phyloP scores from a whole-genome alignment of 257 asterid genomes.

The Fraxinus excelsior region DNA sequence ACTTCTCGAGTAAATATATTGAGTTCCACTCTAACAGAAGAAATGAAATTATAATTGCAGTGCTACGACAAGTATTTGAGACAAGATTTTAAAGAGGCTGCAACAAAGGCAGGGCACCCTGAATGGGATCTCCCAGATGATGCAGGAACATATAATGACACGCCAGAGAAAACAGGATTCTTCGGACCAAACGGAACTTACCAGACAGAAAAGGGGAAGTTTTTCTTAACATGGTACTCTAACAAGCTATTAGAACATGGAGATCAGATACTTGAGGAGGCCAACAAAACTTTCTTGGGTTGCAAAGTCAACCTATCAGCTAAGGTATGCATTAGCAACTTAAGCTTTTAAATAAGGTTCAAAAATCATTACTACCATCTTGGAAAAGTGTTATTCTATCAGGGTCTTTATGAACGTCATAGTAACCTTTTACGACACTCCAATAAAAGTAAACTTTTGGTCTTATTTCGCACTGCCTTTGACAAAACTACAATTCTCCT shows the following conservation, averaged over 20 bases:
- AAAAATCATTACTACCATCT: too few relatives aligned
- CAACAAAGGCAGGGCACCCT: conserved; percentile 58
- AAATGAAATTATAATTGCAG: conserved; percentile 33
- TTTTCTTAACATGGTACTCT: conserved; percentile 79
- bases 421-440: neutral
- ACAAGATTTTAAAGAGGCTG: conserved; percentile 54
- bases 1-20: neutral
- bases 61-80: conserved; percentile 73
- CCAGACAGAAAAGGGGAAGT: conserved; percentile 62
- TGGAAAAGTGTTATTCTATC: neutral
- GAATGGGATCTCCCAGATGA: conserved; percentile 65
- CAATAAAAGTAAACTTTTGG: neutral
- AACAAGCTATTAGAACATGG: conserved; percentile 70
- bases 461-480: neutral
- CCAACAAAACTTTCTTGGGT: conserved; percentile 65
- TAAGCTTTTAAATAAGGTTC: neutral
- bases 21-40: neutral
- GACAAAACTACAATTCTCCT: conserved; percentile 5
- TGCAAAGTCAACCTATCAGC: conserved; percentile 38
- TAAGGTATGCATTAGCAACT: conserved; percentile 32
- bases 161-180: conserved; percentile 61
- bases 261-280: conserved; percentile 80
- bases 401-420: neutral
- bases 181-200: conserved; percentile 67
- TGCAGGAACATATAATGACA: conserved; percentile 58